Percentiles rank a stretch among this genome's conserved stretches.
These are phyloP conservation scores for Aspergillus leporis DNA, from an alignment of 495 filamentous ascomycete species.

Conservation along the genomic window DNA sequence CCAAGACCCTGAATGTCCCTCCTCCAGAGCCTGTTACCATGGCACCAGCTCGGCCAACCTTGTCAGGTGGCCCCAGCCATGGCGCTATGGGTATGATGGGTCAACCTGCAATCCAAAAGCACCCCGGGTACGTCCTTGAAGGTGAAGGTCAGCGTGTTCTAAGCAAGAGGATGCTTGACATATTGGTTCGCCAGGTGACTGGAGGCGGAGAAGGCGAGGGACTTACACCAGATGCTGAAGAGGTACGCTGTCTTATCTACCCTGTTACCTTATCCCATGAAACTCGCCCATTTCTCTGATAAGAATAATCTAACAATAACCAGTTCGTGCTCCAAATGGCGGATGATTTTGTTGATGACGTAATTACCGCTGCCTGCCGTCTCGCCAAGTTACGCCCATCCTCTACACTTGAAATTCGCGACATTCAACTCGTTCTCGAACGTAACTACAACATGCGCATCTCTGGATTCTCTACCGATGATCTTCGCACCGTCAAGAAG, in stretches of 20 bases:
- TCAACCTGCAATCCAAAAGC: constrained; percentile 80
- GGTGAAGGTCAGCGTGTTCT: constrained; percentile 86
- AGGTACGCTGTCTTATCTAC: constrained; percentile 56
- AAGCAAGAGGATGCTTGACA: constrained; percentile 94
- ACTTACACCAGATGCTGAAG: constrained; percentile 89
- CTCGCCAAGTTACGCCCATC: constrained; percentile 91
- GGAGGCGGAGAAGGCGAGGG: constrained; percentile 70
- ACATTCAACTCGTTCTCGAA: constrained; percentile 93
- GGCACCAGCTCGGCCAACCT: constrained; percentile 71
- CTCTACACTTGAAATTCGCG: constrained; percentile 84
- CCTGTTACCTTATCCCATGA: constrained; percentile 2
- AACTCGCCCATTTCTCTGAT: constrained; percentile 4
- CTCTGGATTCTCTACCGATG: constrained; percentile 90
- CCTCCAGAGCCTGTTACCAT: constrained; percentile 71
- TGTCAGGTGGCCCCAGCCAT: constrained; percentile 71
- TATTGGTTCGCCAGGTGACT: constrained; percentile 90
- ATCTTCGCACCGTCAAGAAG: constrained; percentile 90
- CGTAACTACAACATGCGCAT: constrained; percentile 98
- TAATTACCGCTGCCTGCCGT: constrained; percentile 81
- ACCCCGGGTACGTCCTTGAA: constrained; percentile 79
- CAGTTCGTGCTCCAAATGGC: constrained; percentile 86
- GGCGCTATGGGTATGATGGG: constrained; percentile 74
- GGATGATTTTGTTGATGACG: constrained; percentile 91
- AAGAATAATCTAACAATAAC: constrained; percentile 14
- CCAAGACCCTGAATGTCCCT: constrained; percentile 71